Evolutionary conservation across 306 rosid species (phyloP), one percentile per base, ranked within the genome.

Genomic region (Sophora flavescens): DNA sequence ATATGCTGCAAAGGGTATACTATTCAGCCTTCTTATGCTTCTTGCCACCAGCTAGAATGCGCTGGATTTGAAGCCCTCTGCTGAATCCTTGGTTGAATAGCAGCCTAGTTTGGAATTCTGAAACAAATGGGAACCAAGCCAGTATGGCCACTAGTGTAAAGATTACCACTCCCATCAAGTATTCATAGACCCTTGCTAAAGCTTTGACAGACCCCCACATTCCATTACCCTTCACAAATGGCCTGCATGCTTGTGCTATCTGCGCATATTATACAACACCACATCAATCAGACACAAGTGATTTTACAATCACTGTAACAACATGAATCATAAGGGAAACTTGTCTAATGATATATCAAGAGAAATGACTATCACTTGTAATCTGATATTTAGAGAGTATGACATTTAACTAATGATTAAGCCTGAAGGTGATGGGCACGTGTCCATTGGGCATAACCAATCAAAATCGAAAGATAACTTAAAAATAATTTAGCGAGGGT

Each of bases 1-100:
- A n/a, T n/a, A n/a, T n/a, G n/a, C n/a, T n/a, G n/a, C n/a, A n/a
- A n/a, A n/a, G n/a, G n/a, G n/a, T n/a, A n/a, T n/a, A n/a, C n/a
- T n/a, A 35, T 18, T 61, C 11, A 36, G 26, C 35, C 60, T 69
- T 83, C 87, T 90, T 95, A 45, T 92, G 53, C 84, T 95, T 95
- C 90, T 92, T 95, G 72, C 99, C 99, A 61, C 99, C 99, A 17
- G 97, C 78, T 63, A 95, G 84, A 83, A 95, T 92, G 32, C 97
- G 91, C 76, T 92, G 97, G 77, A 95, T 95, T 81, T 95, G 97
- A 77, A 95, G 99, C 50, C 99, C 97, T 79, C 97, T 70, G 81
- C 99, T 95, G 87, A 95, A 95, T 17, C 97, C 99, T 86, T 95
- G 99, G 87, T 95, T 95, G 91, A 88, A 95, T 8, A 95, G 87